Evolutionary conservation across 2,329 filamentous ascomycete species (phyloP), one percentile per base, ranked within the genome.

Genomic region (Colletotrichum incanum): DNA sequence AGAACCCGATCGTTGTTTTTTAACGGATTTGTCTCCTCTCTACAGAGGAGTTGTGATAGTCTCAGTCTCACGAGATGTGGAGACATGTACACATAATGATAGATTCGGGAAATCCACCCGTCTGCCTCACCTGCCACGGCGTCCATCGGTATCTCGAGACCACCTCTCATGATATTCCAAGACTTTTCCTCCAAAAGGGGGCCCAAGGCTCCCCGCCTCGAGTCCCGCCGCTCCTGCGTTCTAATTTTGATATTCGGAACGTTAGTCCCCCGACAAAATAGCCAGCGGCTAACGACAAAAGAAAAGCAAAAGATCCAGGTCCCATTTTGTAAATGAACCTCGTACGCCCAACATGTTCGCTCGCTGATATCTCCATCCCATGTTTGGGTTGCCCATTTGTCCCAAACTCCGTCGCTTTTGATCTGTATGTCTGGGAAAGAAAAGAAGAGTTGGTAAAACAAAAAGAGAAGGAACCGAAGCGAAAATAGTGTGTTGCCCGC

Each of bases 371-470:
- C 20, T 16, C 28, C 20, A 37, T 26, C 18, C 41, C n/a, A 43
- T 23, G 20, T 54, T 31, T 11, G n/a, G 55, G 50, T 9, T 8
- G 18, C 16, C 26, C 50, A 12, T 26, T 28, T 66, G 47, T 66
- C 60, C 54, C n/a, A 34, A 65, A 71, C 67, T 60, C 66, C 66
- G 16, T 61, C 66, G 54, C 66, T 60, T 23, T 54, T 47, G n/a
- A 62, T 26, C 28, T 11, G 7, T 26, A 52, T n/a, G 34, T 18
- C 8, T 54, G 26, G 31, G 14, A 26, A 65, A 37, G 73, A 71
- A 64, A 20, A 9, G 8, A 18, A 31, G 23, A 23, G 6, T 2
- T 11, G 61, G 28, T 18, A 12, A 55, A 34, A 39, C 54, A 59
- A 43, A 64, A 62, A 68, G 54, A 64, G 52, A 55, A 64, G 65